A percentile compares a stretch with the other conserved stretches of the same genome.
Conservation (phyloP, 768 basidiomycete species). For the Rhizopogon sp. region DNA sequence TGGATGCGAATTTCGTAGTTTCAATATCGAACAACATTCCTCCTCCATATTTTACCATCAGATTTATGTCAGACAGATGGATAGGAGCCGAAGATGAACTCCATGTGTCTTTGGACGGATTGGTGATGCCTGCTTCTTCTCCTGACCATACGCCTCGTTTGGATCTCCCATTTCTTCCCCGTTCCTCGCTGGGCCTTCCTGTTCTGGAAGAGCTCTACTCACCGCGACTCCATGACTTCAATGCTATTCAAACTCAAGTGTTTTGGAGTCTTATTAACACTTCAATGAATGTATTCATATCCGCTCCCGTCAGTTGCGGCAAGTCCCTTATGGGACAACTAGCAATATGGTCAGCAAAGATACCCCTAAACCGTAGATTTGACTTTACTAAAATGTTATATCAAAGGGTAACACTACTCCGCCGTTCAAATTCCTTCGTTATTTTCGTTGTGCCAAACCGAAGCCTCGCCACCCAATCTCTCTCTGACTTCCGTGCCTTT, state of each 20-base stretch:
- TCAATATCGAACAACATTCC: slow-evolving; percentile 55
- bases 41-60: slow-evolving; percentile 66
- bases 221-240: slow-evolving; percentile 52
- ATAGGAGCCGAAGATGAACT: slow-evolving; percentile 82
- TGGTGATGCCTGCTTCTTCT: slow-evolving; percentile 71
- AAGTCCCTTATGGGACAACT: slow-evolving; percentile 73
- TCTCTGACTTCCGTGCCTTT: slow-evolving; percentile 45
- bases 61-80: slow-evolving; percentile 89
- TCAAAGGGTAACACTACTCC: slow-evolving; percentile 51
- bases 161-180: slow-evolving; percentile 69
- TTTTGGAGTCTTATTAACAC: slow-evolving; percentile 81
- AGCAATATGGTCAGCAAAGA: slow-evolving; percentile 59
- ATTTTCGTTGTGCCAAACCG: slow-evolving; percentile 61
- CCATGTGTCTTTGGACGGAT: slow-evolving; percentile 52
- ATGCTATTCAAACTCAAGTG: slow-evolving; percentile 83
- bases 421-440: slow-evolving; percentile 45
- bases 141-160: slow-evolving; percentile 57
- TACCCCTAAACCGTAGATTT: not conserved
- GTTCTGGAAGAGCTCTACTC: slow-evolving; percentile 42
- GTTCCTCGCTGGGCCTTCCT: slow-evolving; percentile 43
- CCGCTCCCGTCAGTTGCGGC: slow-evolving; percentile 76
- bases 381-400: slow-evolving; percentile 2
- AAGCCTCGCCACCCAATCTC: slow-evolving; percentile 49
- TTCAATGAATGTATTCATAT: slow-evolving; percentile 60
- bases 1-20: slow-evolving; percentile 77